Evolutionary conservation across 2,329 filamentous ascomycete genomes (phyloP).

Genomic region (Trichoderma afroharzianum): DNA sequence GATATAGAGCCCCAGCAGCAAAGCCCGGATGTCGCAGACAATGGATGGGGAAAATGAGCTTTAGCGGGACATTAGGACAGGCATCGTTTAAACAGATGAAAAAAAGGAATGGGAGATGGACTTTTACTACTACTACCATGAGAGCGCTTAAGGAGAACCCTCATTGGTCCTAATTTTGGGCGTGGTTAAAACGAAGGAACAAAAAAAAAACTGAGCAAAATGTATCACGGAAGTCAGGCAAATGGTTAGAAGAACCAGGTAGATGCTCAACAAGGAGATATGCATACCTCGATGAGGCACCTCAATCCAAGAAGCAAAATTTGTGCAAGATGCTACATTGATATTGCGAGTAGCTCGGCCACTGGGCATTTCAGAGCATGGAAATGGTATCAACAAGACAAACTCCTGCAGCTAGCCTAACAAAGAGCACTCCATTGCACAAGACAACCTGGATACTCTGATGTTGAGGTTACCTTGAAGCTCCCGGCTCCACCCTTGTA

Average conservation of each 20-base stretch:
- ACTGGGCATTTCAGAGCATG: background rate
- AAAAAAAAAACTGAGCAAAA: slow-evolving; percentile 6
- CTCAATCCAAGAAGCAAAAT: background rate
- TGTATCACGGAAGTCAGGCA: background rate
- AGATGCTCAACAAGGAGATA: background rate
- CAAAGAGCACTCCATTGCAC: background rate
- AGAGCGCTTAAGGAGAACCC: slow-evolving; percentile 2
- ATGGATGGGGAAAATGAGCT: slow-evolving; percentile 16
- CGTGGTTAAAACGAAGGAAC: slow-evolving; percentile 7
- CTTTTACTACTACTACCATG: slow-evolving; percentile 8
- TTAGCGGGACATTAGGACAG: slow-evolving; percentile 16
- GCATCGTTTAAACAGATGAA: slow-evolving; percentile 18
- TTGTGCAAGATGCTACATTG: background rate
- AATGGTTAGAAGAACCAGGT: background rate
- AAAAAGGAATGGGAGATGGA: slow-evolving; percentile 17
- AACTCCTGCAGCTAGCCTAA: slow-evolving; percentile 1
- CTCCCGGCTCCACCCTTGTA: background rate
- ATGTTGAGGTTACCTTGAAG: background rate
- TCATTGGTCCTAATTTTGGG: background rate
- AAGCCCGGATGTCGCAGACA: slow-evolving; percentile 14
- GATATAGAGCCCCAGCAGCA: slow-evolving; percentile 20
- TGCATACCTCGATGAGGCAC: background rate
- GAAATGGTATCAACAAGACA: background rate
- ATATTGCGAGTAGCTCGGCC: background rate
- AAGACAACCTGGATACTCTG: background rate